Base-by-base conservation (phyloP, 1,284 basidiomycete species). In the Fomitiporia mediterranea region DNA sequence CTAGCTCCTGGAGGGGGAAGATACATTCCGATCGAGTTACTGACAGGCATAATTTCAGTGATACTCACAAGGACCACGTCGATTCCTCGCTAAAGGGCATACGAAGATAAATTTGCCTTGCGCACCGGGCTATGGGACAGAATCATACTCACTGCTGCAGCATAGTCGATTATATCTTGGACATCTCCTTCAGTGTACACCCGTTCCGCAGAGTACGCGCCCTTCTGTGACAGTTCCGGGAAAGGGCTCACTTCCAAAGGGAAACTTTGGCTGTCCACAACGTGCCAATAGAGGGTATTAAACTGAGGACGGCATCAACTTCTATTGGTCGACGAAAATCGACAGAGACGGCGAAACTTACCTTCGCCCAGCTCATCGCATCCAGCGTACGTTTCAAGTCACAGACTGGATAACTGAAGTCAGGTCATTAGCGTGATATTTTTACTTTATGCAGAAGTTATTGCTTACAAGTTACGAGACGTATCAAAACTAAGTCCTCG, bases 301-400 rank as follows among this genome's bases (percentile, higher is more conserved):
- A 88, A 75, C 80, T 85, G 54, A 25, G 6, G 17, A 28, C 3
- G 8, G 9, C 25, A 51, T 57, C 66, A 48, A 32, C 42, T 43
- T 9, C 8, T 68, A 13, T 62, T 48, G 59, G 38, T 50, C 23
- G 51, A 55, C 40, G 60, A 60, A 57, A 23, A 37, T 30, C 15
- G 8, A 7, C 4, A 2, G 23, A 35, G 17, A 7, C 7, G 11
- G 11, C 27, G 32, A 37, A 9, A 58, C 73, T 67, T 55, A 91
- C 83, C 75, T 97, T 97, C 61, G 89, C 87, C 80, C 82, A 84
- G 59, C 85, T 86, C 92, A 94, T 94, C 1, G 88, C 83, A 61
- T 94, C 87, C 23, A 98, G 68, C 5, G 85, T 88, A 25, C 85
- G 79, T 57, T 84, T 77, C 64, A 94, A 80, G 62, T 88, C 84